Base-by-base conservation (phyloP, 2,329 filamentous ascomycete genomes). In the Corynespora cassiicola region DNA sequence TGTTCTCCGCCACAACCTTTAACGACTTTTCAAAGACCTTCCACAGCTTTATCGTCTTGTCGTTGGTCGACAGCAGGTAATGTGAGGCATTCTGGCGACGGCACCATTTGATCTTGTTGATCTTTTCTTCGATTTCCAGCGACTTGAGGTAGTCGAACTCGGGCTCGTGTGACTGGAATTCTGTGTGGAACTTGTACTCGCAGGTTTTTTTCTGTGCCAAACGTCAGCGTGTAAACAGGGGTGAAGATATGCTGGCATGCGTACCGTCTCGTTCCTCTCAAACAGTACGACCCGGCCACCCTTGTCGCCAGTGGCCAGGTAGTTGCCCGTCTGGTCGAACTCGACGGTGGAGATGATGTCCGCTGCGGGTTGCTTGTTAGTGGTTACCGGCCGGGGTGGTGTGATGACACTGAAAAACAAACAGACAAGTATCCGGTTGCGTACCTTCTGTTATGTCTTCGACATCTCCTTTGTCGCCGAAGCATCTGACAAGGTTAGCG, bases 21-120 rank as follows among this genome's bases (percentile, higher is more conserved):
- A 99, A 81, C 37, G 92, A 97, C 78, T 99, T 99, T 75, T 99
- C 94, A 63, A 97, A 99, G 33, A 99, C 92, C 72, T 99, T 99
- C 94, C 94, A 99, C 56, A 99, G 79, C 78, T 99, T 99, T 81
- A 99, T 99, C 26, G 94, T 99, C 79, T 99, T 99, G 78, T 99
- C 94, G 69, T 99, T 99, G 59, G 94, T 99, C 27, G 94, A 97
- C 40, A 99, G 83, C 35, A 99, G 84, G 72, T 96, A 99, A 75
- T 99, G 94, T 39, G 94, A 97, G 47, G 92, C 88, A 78, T 99
- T 99, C 74, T 97, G 92, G 73, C 94, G 86, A 66, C 88, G 86
- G 72, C 94, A 99, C 94, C 94, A 99, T 74, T 97, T 99, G 76
- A 99, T 99, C 80, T 99, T 99, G 81, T 99, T 99, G 81, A 99